Base-by-base conservation (phyloP, 805 yeast genomes). In the Hanseniaspora taiwanica region DNA sequence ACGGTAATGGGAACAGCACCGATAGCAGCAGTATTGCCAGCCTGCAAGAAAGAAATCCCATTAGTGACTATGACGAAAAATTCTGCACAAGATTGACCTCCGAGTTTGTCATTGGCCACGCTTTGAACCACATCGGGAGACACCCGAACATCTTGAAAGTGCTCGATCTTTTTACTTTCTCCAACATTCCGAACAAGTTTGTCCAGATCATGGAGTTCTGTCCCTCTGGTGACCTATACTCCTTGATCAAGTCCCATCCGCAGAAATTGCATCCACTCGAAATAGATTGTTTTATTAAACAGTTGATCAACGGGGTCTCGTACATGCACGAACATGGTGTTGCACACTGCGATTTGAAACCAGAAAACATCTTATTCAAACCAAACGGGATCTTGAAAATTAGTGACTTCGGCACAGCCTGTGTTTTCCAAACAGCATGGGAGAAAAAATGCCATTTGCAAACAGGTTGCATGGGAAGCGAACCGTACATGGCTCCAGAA, bases 151-250 rank as follows among this genome's bases (percentile, higher is more conserved):
- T 87, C 42, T 76, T 83, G 35, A 77, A 78, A 49, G 79, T 89
- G 2, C 70, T 82, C 40, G 96, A 87, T 58, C 64, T 87, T 38
- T 74, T 87, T 83, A 42, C 49, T 12, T 79, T 83, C 62, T 64
- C 79, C 48, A 60, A 74, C 52, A 34, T 41, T n/a, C 34, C 37
- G 13, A 73, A 85, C 58, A 69, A 81, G 47, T 78, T 78, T 63
- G 74, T 81, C 40, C 94, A 89, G 62, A 83, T 89, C 37, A 84
- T 89, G 95, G 97, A 89, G 61, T 87, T 77, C 56, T 85, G 95
- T 49, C 82, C 93, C 6, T 81, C 83, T 40, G 89, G 89, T 27
- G 89, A 81, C 53, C 60, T 81, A 21, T 81, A 76, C 54, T 63
- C 80, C 1, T 62, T 55, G 29, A 38, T 80, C 25, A 63, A 71